Evolutionary conservation across 2,329 filamentous ascomycete species (phyloP).

Genomic region (Chaetomium strumarium): DNA sequence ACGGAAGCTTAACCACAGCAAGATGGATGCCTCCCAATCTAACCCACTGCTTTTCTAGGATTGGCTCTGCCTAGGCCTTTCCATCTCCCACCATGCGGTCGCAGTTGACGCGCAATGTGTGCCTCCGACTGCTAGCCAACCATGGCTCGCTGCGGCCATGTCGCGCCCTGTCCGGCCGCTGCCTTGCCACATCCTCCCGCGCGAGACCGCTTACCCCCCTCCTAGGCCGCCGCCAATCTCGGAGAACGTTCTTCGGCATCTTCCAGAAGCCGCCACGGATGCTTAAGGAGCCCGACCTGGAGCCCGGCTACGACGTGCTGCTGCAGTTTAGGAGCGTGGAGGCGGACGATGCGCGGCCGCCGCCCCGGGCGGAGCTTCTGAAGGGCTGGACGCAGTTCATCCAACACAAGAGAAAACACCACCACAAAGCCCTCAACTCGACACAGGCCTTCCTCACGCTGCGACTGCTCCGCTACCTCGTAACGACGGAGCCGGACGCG

Average conservation of each 20-base stretch:
- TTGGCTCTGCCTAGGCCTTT: slow-evolving; percentile 18
- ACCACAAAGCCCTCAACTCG: slow-evolving; percentile 50
- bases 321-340: slow-evolving; percentile 60
- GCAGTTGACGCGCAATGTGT: slow-evolving; percentile 54
- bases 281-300: slow-evolving; percentile 56
- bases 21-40: not conserved
- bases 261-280: slow-evolving; percentile 54
- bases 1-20: not conserved
- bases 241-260: slow-evolving; percentile 58
- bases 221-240: slow-evolving; percentile 20
- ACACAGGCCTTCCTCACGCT: slow-evolving; percentile 59
- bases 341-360: slow-evolving; percentile 58
- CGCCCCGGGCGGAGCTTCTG: slow-evolving; percentile 55
- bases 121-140: slow-evolving; percentile 50
- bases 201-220: slow-evolving; percentile 6
- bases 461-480: slow-evolving; percentile 46
- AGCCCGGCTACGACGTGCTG: slow-evolving; percentile 66
- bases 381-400: slow-evolving; percentile 63
- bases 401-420: slow-evolving; percentile 41
- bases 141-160: slow-evolving; percentile 34
- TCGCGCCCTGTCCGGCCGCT: slow-evolving; percentile 22
- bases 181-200: slow-evolving; percentile 12
- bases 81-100: slow-evolving; percentile 45
- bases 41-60: slow-evolving; percentile 10
- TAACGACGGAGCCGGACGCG: slow-evolving; percentile 55